Evolutionary conservation across 1,284 basidiomycete species (phyloP).

Genomic region (Irpex sp.): DNA sequence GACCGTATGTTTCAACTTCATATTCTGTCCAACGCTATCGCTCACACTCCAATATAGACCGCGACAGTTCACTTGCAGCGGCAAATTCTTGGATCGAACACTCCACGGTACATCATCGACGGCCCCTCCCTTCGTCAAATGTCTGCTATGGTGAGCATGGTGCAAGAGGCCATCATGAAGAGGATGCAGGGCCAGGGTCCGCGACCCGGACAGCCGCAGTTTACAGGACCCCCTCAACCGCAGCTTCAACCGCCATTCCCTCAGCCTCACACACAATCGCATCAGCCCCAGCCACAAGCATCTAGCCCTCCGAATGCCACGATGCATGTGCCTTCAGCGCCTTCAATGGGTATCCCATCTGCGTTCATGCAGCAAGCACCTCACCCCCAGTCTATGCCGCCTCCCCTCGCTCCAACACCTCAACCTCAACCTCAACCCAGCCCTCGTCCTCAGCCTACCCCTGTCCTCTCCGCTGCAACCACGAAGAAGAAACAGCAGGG

Average conservation of each 20-base stretch:
- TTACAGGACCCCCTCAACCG: neutral
- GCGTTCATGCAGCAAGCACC: neutral
- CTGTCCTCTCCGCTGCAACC: conserved; percentile 1
- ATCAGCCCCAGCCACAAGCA: conserved; percentile 2
- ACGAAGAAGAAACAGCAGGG: conserved; percentile 8
- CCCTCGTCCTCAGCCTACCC: conserved; percentile 5
- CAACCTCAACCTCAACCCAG: conserved; percentile 12
- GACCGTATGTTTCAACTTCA: neutral
- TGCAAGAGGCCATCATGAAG: neutral
- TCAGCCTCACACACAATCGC: neutral
- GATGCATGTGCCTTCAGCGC: neutral
- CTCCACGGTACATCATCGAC: neutral
- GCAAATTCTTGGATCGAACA: neutral
- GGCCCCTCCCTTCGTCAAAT: neutral
- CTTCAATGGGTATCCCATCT: neutral
- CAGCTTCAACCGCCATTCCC: conserved; percentile 3
- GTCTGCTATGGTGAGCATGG: neutral
- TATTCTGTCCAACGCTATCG: neutral
- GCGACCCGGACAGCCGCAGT: neutral
- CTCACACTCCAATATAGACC: neutral
- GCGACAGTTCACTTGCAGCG: neutral
- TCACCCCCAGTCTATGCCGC: neutral
- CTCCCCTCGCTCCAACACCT: conserved; percentile 3
- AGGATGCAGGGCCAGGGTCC: neutral
- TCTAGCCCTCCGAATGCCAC: neutral